Conservation (phyloP, 2,329 filamentous ascomycete species). For the Didymosphaeria variabile region DNA sequence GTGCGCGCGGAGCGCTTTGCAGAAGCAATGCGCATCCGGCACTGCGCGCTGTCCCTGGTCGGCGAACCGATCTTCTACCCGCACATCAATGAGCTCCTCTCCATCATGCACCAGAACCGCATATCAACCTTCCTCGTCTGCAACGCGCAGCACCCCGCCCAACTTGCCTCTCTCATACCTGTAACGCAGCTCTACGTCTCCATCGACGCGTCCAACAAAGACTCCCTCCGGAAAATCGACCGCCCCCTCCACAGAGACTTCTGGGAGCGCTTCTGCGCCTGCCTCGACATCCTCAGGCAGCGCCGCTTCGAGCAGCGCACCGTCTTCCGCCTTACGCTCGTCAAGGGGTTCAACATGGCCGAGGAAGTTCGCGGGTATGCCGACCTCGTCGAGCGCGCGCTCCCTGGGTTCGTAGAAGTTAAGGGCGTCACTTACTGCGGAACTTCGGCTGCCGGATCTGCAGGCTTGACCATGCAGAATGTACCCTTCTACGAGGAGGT, state of each 20-base stretch:
- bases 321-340: slow-evolving; percentile 92
- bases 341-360: slow-evolving; percentile 98
- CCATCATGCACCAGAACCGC: slow-evolving; percentile 81
- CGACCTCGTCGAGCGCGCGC: slow-evolving; percentile 81
- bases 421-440: slow-evolving; percentile 98
- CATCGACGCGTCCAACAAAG: slow-evolving; percentile 92
- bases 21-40: slow-evolving; percentile 90
- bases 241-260: slow-evolving; percentile 93
- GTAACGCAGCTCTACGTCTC: slow-evolving; percentile 97
- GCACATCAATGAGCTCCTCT: slow-evolving; percentile 91
- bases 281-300: slow-evolving; percentile 86
- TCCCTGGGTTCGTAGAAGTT: slow-evolving; percentile 93
- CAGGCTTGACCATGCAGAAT: slow-evolving; percentile 94
- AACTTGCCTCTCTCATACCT: slow-evolving; percentile 80
- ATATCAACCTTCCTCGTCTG: slow-evolving; percentile 97
- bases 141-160: slow-evolving; percentile 95
- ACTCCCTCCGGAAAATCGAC: slow-evolving; percentile 87
- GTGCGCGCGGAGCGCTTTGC: slow-evolving; percentile 90
- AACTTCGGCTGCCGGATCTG: slow-evolving; percentile 82
- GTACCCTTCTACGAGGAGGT: slow-evolving; percentile 96
- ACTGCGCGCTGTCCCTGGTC: slow-evolving; percentile 91
- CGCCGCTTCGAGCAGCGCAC: slow-evolving; percentile 87
- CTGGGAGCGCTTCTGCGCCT: slow-evolving; percentile 94
- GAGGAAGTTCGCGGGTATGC: slow-evolving; percentile 93
- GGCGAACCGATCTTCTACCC: slow-evolving; percentile 99